Percentiles rank a stretch among this genome's conserved stretches.
Evolutionary conservation across 2,329 filamentous ascomycete species (phyloP).

Genomic region (Coniella vitis): DNA sequence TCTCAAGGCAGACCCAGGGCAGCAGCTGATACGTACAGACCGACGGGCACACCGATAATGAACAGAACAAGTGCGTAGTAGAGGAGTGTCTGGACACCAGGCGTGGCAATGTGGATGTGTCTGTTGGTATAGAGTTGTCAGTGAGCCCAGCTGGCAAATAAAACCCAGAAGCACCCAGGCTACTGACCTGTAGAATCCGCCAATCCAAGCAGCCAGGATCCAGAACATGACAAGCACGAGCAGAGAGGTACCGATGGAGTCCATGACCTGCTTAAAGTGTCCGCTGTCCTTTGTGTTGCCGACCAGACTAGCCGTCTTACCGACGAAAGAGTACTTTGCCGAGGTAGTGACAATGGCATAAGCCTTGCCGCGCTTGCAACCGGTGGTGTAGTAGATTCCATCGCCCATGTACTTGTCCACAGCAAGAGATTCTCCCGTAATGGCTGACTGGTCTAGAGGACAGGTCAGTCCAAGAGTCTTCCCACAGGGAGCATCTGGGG

Average conservation of each 20-base stretch:
- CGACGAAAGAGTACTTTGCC: constrained; percentile 68
- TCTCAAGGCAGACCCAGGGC: too few relatives aligned
- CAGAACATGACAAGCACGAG: constrained; percentile 72
- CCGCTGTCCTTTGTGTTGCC: constrained; percentile 69
- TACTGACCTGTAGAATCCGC: constrained; percentile 57
- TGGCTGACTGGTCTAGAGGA: not conserved
- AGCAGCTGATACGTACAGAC: constrained; percentile 38
- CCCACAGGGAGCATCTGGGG: too few relatives aligned
- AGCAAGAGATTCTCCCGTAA: constrained; percentile 41
- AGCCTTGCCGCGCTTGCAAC: constrained; percentile 74
- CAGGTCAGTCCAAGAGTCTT: not conserved
- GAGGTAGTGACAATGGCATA: constrained; percentile 62
- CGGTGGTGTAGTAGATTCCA: constrained; percentile 70
- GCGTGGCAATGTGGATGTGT: constrained; percentile 56
- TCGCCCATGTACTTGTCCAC: constrained; percentile 77
- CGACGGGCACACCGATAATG: constrained; percentile 73
- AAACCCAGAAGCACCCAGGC: too few relatives aligned
- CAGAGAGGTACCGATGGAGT: constrained; percentile 68
- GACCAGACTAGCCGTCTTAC: constrained; percentile 66
- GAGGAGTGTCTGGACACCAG: constrained; percentile 58
- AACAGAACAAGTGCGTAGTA: constrained; percentile 64
- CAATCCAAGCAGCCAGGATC: constrained; percentile 69
- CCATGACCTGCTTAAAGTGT: constrained; percentile 77
- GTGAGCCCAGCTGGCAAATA: too few relatives aligned
- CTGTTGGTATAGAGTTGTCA: constrained; percentile 27